Evolutionary conservation across 177 flowering plant species (phyloP), one percentile per base, ranked within the genome.

Genomic region (Telopea speciosissima): DNA sequence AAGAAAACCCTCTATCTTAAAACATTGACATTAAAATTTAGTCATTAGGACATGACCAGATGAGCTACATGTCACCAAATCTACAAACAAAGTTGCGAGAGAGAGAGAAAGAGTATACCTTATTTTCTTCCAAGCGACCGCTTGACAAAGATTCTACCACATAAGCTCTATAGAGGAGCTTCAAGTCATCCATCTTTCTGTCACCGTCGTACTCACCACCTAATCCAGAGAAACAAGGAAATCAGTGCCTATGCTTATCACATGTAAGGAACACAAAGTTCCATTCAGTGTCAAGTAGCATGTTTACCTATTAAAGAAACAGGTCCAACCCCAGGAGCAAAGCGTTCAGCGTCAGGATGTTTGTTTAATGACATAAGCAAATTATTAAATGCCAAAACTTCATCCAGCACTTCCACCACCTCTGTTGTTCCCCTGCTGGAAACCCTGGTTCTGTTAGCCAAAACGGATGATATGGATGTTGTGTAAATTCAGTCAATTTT

Each of bases 121-220:
- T 91, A 68, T 75, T 80, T 70, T 89, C 90, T 73, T 85, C 92
- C 78, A 96, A 80, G 63, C 77, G 86, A 40, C 98, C 98, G 81
- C 82, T 70, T 14, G 98, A 88, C 68, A 90, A 77, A 63, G 93
- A 77, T 79, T 93, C 96, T 65, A 88, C 64, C 61, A 85, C 81
- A 82, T 89, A 96, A 28, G 97, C 85, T 82, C 92, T 84, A 68
- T 85, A 96, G 10, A 93, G 90, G 36, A 89, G 90, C 81, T 93
- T 96, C 83, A 96, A 78, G 75, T 96, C 98, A 79, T 89, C 92
- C 68, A 85, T 85, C 79, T 86, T 96, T 74, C 87, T 85, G 74
- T 89, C 97, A 70, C 78, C 79, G 68, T 90, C 98, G 85, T 82
- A 93, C 25, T 90, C 95, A 74, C 99, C 99, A 81, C 98, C 99